Percentiles rank a stretch among this genome's conserved stretches.
Conservation (phyloP, 108 stramenopile genomes). For the Skeletonema tropicum region DNA sequence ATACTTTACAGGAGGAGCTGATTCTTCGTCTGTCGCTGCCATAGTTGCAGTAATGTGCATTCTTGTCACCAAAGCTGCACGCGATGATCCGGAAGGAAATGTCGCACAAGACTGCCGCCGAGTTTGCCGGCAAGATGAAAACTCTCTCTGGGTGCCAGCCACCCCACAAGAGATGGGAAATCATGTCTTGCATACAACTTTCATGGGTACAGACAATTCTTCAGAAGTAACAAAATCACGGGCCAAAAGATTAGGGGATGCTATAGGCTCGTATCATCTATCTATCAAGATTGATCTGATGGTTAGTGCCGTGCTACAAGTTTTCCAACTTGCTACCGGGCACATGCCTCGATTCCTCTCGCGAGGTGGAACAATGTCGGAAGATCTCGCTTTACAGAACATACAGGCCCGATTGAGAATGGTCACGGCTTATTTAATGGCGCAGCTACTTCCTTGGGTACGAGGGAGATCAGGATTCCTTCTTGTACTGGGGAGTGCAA, state of each 20-base stretch:
- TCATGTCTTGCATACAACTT: constrained; percentile 91
- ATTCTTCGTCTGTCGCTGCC: constrained; percentile 91
- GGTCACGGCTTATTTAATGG: constrained; percentile 96
- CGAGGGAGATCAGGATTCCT: constrained; percentile 89
- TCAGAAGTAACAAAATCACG: constrained; percentile 80
- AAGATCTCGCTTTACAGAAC: constrained; percentile 98
- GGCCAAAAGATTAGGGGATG: constrained; percentile 82
- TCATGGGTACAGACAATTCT: constrained; percentile 96
- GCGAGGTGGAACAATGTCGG: constrained; percentile 83
- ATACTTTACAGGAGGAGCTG: constrained; percentile 88
- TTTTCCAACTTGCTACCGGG: constrained; percentile 84
- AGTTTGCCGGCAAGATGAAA: constrained; percentile 61
- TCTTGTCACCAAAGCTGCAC: constrained; percentile 77
- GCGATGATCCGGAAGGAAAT: constrained; percentile 48
- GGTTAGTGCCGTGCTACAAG: constrained; percentile 83
- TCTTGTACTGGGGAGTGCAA: constrained; percentile 96
- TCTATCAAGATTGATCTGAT: constrained; percentile 91
- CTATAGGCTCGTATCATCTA: constrained; percentile 92
- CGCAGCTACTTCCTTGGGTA: constrained; percentile 97
- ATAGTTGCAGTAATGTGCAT: constrained; percentile 98
- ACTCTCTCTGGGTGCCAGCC: constrained; percentile 70
- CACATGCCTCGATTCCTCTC: constrained; percentile 81
- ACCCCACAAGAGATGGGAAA: constrained; percentile 87
- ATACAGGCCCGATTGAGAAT: constrained; percentile 98
- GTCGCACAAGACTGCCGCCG: constrained; percentile 72